Evolutionary conservation across 768 basidiomycete species (phyloP), one percentile per base, ranked within the genome.

Genomic region (Cystobasidium ongulense): DNA sequence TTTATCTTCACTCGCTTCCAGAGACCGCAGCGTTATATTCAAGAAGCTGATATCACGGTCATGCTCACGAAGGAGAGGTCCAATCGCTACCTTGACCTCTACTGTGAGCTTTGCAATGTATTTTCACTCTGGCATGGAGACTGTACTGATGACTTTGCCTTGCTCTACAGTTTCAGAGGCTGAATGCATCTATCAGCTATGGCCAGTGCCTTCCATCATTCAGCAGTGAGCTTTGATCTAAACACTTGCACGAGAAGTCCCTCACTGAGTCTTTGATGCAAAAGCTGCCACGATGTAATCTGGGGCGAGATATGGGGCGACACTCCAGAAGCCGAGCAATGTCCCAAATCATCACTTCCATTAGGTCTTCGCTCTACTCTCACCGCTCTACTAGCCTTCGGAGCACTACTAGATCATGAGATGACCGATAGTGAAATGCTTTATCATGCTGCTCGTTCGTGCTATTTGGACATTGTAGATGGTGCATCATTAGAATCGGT

Each of bases 181-280:
- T 25, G 63, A 64, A 25, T 64, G 10, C 33, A 64, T 64, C 11
- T 64, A 64, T 39, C 63, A 64, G 63, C 63, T 64, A 4, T 61
- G 36, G 36, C 31, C 36, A 33, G 59, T 61, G 4, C 59, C 59
- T 5, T 61, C 46, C n/a, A 50, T 50, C 21, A 50, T 50, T 50
- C 46, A 50, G 21, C 46, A 50, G 46, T 50, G n/a, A 11, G 46
- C 35, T 64, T 39, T 64, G 5, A 15, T n/a, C 15, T 53, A 50
- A n/a, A n/a, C n/a, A n/a, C n/a, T 27, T 13, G 57, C 25, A 61
- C 13, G 31, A 11, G 31, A 25, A 11, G 17, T 17, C 57, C 13
- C 57, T 61, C 31, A 61, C 25, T 61, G 57, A 61, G 57, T 17
- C 35, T 64, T 39, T 64, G 5, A 15, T n/a, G 11, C 31, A 50